Conservation (phyloP, 169 alveolate genomes). For the Cardiosporidium cionae region DNA sequence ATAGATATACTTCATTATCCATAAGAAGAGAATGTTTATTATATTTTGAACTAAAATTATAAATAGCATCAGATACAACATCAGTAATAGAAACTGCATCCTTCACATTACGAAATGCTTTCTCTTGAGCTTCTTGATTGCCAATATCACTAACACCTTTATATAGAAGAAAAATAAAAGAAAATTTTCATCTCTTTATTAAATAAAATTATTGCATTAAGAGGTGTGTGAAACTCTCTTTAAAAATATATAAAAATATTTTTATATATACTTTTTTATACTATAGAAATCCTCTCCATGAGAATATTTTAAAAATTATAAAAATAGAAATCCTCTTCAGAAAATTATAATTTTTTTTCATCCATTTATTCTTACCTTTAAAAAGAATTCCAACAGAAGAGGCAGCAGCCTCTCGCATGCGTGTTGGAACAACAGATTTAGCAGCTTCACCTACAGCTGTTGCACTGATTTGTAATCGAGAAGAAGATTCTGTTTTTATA, state of each 20-base stretch:
- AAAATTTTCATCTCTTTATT: too few species aligned
- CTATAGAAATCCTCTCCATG: too few species aligned
- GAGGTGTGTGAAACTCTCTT: too few species aligned
- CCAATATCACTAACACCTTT: neutral
- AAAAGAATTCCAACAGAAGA: neutral
- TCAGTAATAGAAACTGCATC: constrained; percentile 9
- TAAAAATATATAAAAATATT: too few species aligned
- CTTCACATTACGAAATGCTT: constrained; percentile 2
- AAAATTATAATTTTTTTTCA: neutral
- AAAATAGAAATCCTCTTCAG: too few species aligned
- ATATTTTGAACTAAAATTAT: constrained; percentile 5
- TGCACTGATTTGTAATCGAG: neutral
- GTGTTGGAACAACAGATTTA: neutral
- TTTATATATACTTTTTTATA: too few species aligned
- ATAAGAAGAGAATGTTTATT: constrained; percentile 1
- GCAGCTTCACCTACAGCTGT: neutral
- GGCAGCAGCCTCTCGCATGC: neutral
- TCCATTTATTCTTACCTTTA: neutral
- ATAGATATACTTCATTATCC: neutral
- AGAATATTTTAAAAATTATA: too few species aligned
- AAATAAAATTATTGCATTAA: too few species aligned
- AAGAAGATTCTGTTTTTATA: neutral
- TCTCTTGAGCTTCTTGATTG: neutral
- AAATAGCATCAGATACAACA: constrained; percentile 14
- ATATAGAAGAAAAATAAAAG: too few species aligned